Base-by-base conservation (phyloP, 164 flowering plant species). In the Saururus chinensis region DNA sequence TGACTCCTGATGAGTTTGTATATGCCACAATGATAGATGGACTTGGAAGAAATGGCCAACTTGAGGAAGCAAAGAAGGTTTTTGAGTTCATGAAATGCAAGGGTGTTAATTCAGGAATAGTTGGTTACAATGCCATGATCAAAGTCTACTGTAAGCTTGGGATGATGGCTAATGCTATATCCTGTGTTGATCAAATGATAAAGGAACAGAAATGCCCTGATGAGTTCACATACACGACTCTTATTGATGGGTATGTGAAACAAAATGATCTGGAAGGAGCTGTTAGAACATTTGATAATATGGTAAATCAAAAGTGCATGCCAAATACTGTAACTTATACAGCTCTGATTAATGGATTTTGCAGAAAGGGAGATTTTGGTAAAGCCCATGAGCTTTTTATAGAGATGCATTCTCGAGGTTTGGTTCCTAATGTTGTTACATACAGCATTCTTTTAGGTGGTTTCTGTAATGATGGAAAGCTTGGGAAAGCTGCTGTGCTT, bases 71-170 rank as follows among this genome's bases (percentile, higher is more conserved):
- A 11, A 76, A 74, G 59, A 74, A 71, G 25, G 66, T 85, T 23
- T 91, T 91, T 69, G 75, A 70, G 40, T 62, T 79, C 2, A 63
- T 75, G 64, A 63, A 74, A 53, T 74, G 65, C 19, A 80, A 73
- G 52, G 88, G 76, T 53, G 51, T 77, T 40, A 64, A 80, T 59
- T 86, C 76, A 61, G 89, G 74, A 59, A 63, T 77, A 62, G 85
- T 84, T 55, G 84, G 78, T 19, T 85, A 79, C 70, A 91, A 88
- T 70, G 77, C 84, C 62, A 80, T 91, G 87, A 80, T 91, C 60
- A 91, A 88, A 76, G 96, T 92, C 53, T 88, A 73, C 66, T 83
- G 96, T 70, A 86, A 76, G 72, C 75, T 71, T 73, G 92, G 96
- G 51, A 74, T 66, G 86, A 81, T 91, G 84, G 73, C 74, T 13